These are phyloP conservation scores for Xanthoparmelia taractica DNA, from an alignment of 495 filamentous ascomycete species.

Conservation along the genomic window DNA sequence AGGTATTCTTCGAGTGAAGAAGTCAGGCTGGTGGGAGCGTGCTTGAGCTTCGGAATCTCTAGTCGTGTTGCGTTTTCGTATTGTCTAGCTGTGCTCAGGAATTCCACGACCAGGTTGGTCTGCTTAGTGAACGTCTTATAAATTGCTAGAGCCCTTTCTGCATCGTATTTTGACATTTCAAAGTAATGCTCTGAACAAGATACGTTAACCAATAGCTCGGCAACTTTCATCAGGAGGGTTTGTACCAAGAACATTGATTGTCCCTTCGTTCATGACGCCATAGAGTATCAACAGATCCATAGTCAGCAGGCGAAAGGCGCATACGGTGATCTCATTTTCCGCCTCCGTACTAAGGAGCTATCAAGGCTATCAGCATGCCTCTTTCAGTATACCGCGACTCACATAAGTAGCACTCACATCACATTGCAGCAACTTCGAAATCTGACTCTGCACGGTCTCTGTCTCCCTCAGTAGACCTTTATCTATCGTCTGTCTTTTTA, in stretches of 20 bases:
- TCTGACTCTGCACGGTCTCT: slow-evolving; percentile 82
- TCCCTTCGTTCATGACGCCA: slow-evolving; percentile 92
- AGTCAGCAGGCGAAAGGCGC: slow-evolving; percentile 88
- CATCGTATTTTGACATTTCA: slow-evolving; percentile 92
- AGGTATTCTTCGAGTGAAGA: slow-evolving; percentile 90
- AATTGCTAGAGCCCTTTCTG: slow-evolving; percentile 82
- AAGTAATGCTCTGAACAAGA: slow-evolving; percentile 77
- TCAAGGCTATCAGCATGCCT: not conserved
- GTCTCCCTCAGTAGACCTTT: slow-evolving; percentile 92
- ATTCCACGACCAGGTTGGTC: slow-evolving; percentile 87
- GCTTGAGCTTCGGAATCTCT: slow-evolving; percentile 94
- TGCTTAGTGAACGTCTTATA: slow-evolving; percentile 91
- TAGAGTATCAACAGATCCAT: slow-evolving; percentile 86
- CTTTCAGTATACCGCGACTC: not conserved
- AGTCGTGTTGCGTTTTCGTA: slow-evolving; percentile 86
- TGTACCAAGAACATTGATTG: slow-evolving; percentile 93
- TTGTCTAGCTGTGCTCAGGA: slow-evolving; percentile 75
- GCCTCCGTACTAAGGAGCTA: slow-evolving; percentile 80
- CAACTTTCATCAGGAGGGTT: not conserved
- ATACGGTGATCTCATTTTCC: slow-evolving; percentile 95
- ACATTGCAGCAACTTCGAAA: slow-evolving; percentile 77
- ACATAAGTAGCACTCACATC: slow-evolving; percentile 52
- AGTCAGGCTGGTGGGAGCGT: slow-evolving; percentile 85
- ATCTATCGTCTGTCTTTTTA: slow-evolving; percentile 82
- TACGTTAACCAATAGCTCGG: slow-evolving; percentile 6